Conservation (phyloP, 345 rosid species). For the Bruguiera parviflora region DNA sequence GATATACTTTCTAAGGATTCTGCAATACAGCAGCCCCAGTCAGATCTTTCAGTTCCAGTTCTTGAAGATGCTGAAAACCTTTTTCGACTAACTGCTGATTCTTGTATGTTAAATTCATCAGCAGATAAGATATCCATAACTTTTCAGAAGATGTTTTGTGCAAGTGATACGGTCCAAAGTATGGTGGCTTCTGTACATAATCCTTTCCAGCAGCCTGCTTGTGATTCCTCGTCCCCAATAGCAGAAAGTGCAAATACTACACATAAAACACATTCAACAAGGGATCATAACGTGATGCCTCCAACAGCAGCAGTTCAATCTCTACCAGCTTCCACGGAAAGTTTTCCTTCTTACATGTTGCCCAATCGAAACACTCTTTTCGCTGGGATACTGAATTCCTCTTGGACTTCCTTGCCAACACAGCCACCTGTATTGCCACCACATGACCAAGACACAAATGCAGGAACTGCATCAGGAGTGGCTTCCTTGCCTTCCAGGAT, state of each 20-base stretch:
- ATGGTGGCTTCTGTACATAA: conserved; percentile 17
- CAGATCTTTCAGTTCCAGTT: conserved; percentile 18
- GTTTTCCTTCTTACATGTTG: conserved; percentile 35
- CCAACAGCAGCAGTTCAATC: conserved; percentile 18
- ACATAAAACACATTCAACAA: conserved; percentile 11
- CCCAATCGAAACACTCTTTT: conserved; percentile 34
- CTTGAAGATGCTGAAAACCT: conserved; percentile 23
- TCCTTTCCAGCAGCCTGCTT: conserved; percentile 18
- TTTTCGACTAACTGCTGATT: conserved; percentile 28
- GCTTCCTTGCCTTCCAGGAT: conserved; percentile 32
- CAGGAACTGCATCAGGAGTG: conserved; percentile 16
- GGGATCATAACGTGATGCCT: conserved; percentile 15
- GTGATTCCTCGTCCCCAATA: conserved; percentile 6
- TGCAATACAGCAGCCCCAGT: conserved; percentile 19
- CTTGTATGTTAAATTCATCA: conserved; percentile 30
- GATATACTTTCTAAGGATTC: conserved; percentile 15
- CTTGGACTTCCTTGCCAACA: conserved; percentile 30
- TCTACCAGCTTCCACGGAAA: conserved; percentile 31
- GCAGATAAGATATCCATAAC: conserved; percentile 24
- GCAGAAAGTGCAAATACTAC: conserved; percentile 20
- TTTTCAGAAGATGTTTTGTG: conserved; percentile 18
- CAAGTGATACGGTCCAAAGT: conserved; percentile 16
- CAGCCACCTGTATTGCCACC: conserved; percentile 7
- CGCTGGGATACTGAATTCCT: conserved; percentile 23
- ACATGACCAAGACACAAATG: conserved; percentile 7